phyloP scores from a whole-genome alignment of 23 red algal species.

The Agarophyton chilense region DNA sequence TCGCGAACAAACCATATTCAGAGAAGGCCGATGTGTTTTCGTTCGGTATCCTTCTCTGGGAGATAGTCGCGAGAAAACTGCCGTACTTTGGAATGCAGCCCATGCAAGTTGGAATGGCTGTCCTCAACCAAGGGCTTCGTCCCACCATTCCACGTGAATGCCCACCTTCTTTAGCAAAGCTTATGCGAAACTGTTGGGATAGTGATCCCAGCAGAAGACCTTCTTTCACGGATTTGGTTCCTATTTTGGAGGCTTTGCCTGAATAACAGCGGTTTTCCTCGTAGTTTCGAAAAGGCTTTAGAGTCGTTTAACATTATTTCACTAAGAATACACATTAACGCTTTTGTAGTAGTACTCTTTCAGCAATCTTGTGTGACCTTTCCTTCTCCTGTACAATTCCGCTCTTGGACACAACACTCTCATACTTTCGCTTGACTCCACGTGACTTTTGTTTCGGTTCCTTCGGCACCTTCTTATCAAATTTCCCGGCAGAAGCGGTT shows the following conservation, averaged over 20 bases:
- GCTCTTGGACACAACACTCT: constrained; percentile 27
- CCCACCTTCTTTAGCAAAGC: constrained; percentile 55
- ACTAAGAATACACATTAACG: background rate
- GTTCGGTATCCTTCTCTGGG: constrained; percentile 98
- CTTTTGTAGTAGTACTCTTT: constrained; percentile 35
- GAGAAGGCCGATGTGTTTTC: constrained; percentile 98
- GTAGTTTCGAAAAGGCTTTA: background rate
- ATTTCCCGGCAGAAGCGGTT: constrained; percentile 75
- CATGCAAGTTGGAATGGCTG: constrained; percentile 94
- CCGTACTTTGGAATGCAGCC: constrained; percentile 97
- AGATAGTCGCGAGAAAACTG: constrained; percentile 82
- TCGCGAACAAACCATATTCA: constrained; percentile 87
- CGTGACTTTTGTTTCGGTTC: constrained; percentile 56
- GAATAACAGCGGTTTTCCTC: background rate
- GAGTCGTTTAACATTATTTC: constrained; percentile 13
- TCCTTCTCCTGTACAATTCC: constrained; percentile 56
- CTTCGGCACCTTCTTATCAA: constrained; percentile 57
- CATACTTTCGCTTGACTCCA: constrained; percentile 52
- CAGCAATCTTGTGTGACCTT: constrained; percentile 55
- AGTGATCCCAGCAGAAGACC: constrained; percentile 77
- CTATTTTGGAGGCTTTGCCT: constrained; percentile 65
- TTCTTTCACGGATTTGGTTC: constrained; percentile 65
- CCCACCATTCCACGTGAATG: constrained; percentile 69
- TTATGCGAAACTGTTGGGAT: constrained; percentile 90
- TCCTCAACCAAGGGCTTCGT: constrained; percentile 74